Base-by-base conservation (phyloP, 495 filamentous ascomycete species). In the Penicillium flavigenum region DNA sequence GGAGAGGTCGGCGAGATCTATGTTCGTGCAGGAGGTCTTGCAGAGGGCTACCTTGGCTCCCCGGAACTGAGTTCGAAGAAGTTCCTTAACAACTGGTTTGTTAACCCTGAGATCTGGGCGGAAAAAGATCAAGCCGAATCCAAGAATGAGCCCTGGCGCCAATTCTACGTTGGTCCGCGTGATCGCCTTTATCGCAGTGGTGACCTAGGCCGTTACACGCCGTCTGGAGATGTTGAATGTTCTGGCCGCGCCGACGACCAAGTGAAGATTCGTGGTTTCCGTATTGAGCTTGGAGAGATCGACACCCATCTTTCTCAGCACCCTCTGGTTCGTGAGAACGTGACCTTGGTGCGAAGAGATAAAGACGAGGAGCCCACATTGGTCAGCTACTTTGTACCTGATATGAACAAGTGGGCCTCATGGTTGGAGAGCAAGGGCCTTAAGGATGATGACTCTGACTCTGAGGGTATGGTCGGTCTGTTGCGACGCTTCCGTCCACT, bases 271-370 rank as follows among this genome's bases (percentile, higher is more conserved):
- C 87, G 93, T 49, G 93, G 93, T 5, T 97, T 98, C 78, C 81
- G 93, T 50, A 95, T 98, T 62, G 93, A 98, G 72, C 86, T 98
- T 27, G 89, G 89, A 58, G 94, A 98, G 52, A 96, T 97, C 56
- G 92, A 98, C 67, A 92, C 83, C 39, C 86, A 92, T 64, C 76
- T 97, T 19, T 86, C 85, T 42, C 83, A 87, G 43, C 85, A 96
- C 70, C 85, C 86, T 5, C 71, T 96, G 4, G 83, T 98, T 6
- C 76, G 89, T 17, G 94, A 98, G 59, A 92, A 91, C 72, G 85
- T 92, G 50, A 98, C 94, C 1, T 72, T 98, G 2, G 86, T 97
- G 0, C 79, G 89, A 56, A 83, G 94, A 72, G 90, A 97, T 69
- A 90, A 89, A 60, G 85, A 92, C 70, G 92, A 98, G 67, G 93